Base-by-base conservation (phyloP, 2,329 filamentous ascomycete genomes). In the Botryotinia calthae region DNA sequence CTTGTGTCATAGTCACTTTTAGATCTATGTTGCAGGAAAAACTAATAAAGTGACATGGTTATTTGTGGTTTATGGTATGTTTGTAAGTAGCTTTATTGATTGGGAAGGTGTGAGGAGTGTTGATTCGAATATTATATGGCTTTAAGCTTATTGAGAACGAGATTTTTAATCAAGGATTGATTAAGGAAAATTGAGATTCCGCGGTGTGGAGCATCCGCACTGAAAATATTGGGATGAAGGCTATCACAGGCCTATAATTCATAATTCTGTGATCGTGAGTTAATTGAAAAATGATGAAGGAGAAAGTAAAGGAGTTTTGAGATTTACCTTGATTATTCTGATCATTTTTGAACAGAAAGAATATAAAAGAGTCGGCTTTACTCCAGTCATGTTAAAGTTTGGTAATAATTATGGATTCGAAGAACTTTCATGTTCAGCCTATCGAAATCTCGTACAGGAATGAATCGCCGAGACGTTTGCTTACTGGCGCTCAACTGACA, bases 201-300 rank as follows among this genome's bases (percentile, higher is more conserved):
- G 8, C 1, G n/a, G 14, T 9, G 1, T 18, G 16, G 51, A 56
- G n/a, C 2, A 12, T 14, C 16, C 14, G 25, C 1, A 54, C n/a
- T 16, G 3, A 28, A 16, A 51, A 7, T n/a, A 51, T 28, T 28
- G n/a, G 4, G n/a, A 18, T 5, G 5, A 14, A 18, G 6, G 51
- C 0, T 0, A 28, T 28, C 14, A 16, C 0, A 5, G 1, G 6
- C 0, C 6, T 28, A 7, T 28, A 6, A 8, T 18, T 18, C 14
- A 3, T 28, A 6, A 28, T 18, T 18, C 14, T 2, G n/a, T n/a
- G 14, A 8, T 28, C 16, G 6, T 8, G 12, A 54, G 0, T 0
- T 28, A 8, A 54, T 54, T 28, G 2, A 6, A 18, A 1, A 54
- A n/a, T 18, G 12, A 54, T 0, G 5, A 54, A 28, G 14, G 14